phyloP scores from a whole-genome alignment of 2,329 filamentous ascomycete species.

The Sporothrix protearum region DNA sequence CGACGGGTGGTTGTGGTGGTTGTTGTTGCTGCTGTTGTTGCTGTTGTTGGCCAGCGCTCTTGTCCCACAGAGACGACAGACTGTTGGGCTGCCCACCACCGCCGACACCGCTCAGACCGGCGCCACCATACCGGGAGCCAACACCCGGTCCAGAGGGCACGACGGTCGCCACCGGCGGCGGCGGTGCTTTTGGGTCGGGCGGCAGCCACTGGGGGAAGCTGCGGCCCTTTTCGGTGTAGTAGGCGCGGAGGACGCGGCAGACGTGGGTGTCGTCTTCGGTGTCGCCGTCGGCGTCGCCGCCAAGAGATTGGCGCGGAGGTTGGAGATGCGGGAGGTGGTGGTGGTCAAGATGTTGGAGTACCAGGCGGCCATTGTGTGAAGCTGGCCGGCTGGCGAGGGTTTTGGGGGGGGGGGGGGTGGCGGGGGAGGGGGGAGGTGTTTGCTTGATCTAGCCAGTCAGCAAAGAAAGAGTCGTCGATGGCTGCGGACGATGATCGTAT shows the following conservation, averaged over 20 bases:
- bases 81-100: slow-evolving; percentile 34
- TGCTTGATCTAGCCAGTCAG: no score
- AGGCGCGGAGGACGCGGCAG: slow-evolving; percentile 84
- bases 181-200: slow-evolving; percentile 75
- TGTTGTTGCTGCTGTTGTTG: slow-evolving; percentile 39
- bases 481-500: no score
- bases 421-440: no score
- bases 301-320: slow-evolving; percentile 67
- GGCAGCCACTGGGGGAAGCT: slow-evolving; percentile 84
- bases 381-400: background rate
- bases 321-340: slow-evolving; percentile 62
- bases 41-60: slow-evolving; percentile 37
- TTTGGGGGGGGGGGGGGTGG: no score
- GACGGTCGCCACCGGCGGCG: slow-evolving; percentile 47
- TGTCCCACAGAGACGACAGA: slow-evolving; percentile 59
- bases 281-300: slow-evolving; percentile 64
- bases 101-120: slow-evolving; percentile 34
- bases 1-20: slow-evolving; percentile 38
- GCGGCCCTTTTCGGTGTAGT: slow-evolving; percentile 85
- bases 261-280: slow-evolving; percentile 91
- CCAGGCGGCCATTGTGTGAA: slow-evolving; percentile 66
- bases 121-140: slow-evolving; percentile 52
- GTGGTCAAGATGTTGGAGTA: slow-evolving; percentile 69
- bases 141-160: slow-evolving; percentile 51
- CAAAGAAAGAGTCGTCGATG: no score